Evolutionary conservation across 495 filamentous ascomycete species (phyloP), one percentile per base, ranked within the genome.

Genomic region (Lichina pygmaea): DNA sequence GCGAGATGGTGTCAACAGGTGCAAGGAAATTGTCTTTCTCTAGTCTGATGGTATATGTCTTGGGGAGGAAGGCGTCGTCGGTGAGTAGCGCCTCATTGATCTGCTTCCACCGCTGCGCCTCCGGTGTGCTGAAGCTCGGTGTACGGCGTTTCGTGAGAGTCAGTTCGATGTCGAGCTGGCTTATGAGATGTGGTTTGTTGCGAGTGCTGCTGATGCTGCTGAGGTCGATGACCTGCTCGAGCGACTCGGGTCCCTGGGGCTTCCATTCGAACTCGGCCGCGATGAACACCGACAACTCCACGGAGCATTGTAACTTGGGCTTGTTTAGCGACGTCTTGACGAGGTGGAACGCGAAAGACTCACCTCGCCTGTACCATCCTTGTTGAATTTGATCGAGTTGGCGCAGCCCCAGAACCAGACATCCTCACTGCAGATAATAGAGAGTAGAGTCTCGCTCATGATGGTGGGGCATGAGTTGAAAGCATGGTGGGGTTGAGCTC

Each of bases 11-110:
- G 36, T 36, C 37, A 43, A 32, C 34, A 34, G 54, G 54, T 37
- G 49, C 48, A 31, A 53, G 43, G 47, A 57, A 57, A 42, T 56
- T 53, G 43, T 54, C 55, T 47, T 50, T 54, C 43, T 57, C 54
- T 15, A 57, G 46, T 24, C 50, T 51, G 41, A 57, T 40, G 24
- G 52, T 56, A 43, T 48, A 57, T 24, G 41, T 39, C 46, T 55
- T 57, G 6, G 55, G 39, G 44, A n/a, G 48, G 47, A 55, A 56
- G 16, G 55, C 54, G 37, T 53, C 55, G 46, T 57, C 55, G 32
- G 33, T 45, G 34, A 57, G 50, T 42, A 43, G 41, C 15, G 10
- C 3, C 49, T 49, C 50, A 34, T 56, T 56, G 33, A 54, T 44
- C n/a, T n/a, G n/a, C 46, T 36, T 50, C 34, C 34, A 38, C 8